A percentile compares a stretch with the other conserved stretches of the same genome.
Evolutionary conservation across 2,329 filamentous ascomycete genomes (phyloP).

Genomic region (Phialophora expanda): DNA sequence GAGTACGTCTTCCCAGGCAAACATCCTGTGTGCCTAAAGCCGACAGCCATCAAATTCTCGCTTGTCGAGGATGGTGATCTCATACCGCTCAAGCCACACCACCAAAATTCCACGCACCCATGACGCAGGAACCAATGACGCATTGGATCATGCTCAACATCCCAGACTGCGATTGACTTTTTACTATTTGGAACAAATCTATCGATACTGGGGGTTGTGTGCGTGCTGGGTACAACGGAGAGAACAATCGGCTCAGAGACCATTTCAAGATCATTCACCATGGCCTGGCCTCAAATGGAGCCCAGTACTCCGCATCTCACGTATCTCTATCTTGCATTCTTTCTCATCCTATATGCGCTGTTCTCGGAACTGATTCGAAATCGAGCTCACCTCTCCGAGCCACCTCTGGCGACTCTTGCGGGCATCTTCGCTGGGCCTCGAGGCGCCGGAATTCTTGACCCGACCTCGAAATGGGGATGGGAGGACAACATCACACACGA

Average conservation of each 20-base stretch:
- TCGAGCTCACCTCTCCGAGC: slow-evolving; percentile 64
- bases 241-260: background rate
- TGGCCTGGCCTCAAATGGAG: slow-evolving; percentile 56
- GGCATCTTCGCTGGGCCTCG: slow-evolving; percentile 89
- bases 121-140: slow-evolving; percentile 10
- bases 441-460: slow-evolving; percentile 80
- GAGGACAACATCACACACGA: slow-evolving; percentile 86
- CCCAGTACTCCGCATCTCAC: slow-evolving; percentile 63
- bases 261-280: background rate
- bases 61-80: background rate
- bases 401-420: slow-evolving; percentile 72
- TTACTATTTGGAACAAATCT: background rate
- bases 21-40: background rate
- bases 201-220: no score
- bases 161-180: background rate
- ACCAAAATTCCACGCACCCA: background rate
- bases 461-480: slow-evolving; percentile 72
- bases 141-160: background rate
- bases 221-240: background rate
- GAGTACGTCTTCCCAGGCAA: background rate
- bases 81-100: slow-evolving; percentile 12
- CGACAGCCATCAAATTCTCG: background rate
- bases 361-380: slow-evolving; percentile 66
- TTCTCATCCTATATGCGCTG: slow-evolving; percentile 64
- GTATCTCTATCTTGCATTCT: slow-evolving; percentile 63